Base-by-base conservation (phyloP, 805 yeast genomes). In the Saccharomyces paradoxus region DNA sequence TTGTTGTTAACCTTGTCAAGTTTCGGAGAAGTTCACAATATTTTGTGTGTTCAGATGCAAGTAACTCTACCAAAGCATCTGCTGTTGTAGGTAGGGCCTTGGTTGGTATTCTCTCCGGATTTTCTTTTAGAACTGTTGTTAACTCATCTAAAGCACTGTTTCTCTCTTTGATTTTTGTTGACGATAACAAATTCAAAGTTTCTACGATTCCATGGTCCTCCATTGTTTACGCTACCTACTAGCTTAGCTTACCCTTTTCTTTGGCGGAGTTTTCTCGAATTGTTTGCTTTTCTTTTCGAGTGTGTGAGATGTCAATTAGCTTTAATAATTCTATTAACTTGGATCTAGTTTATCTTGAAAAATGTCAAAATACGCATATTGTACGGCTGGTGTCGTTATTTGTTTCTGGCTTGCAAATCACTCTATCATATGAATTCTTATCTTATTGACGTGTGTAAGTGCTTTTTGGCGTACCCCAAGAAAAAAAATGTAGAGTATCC, bases 141-240 rank as follows among this genome's bases (percentile, higher is more conserved):
- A 81, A 59, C 28, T 65, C 70, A 22, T 65, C 64, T 8, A 84
- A 61, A 0, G 80, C 86, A 50, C 77, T 81, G 57, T 72, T 80
- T 41, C 88, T 69, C 13, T 82, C 87, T 57, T 77, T 78, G 31
- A 81, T 69, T 60, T 78, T 83, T 2, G 75, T 56, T 0, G 88
- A 83, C 26, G 70, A 70, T 44, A 83, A 68, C 30, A 58, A 32
- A 30, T 62, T 47, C 58, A 61, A 13, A 22, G 52, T 52, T 29
- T 50, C 32, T 7, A 31, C 31, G 13, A 63, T 52, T 31, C 22
- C 24, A 9, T 37, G 44, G 7, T 37, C 44, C 17, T 37, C 22
- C 44, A 37, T 37, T 9, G 44, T 17, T 17, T n/a, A 37, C 17
- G 44, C 8, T 37, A 21, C 24, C 21, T n/a, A 37, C 9, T n/a